These are phyloP conservation scores for Spiromastix sp. DNA, from an alignment of 2,329 filamentous ascomycete species.

Conservation along the genomic window DNA sequence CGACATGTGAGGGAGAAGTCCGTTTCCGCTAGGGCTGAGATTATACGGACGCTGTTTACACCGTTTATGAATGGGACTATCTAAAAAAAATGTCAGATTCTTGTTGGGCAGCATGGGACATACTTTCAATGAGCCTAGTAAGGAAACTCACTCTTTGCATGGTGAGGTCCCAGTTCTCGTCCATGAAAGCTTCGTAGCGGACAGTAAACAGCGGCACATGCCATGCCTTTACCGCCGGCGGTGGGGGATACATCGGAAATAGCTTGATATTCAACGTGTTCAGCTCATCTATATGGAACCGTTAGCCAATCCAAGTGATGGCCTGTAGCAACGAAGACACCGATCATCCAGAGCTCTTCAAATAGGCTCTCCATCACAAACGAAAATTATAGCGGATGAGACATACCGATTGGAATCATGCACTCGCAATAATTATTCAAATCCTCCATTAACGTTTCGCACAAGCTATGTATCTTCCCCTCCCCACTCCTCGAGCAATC, in stretches of 20 bases:
- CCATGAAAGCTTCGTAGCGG: constrained; percentile 40
- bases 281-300: constrained; percentile 58
- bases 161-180: constrained; percentile 46
- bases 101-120: not conserved
- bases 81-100: constrained; percentile 21
- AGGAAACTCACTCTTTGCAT: constrained; percentile 35
- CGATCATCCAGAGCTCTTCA: too few relatives aligned
- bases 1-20: constrained; percentile 78
- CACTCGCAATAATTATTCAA: constrained; percentile 96
- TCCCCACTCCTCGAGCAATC: constrained; percentile 36
- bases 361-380: too few relatives aligned
- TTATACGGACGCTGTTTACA: constrained; percentile 77
- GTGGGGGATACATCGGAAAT: constrained; percentile 70
- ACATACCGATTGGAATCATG: constrained; percentile 88
- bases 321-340: constrained; percentile 1
- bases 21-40: constrained; percentile 74
- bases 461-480: constrained; percentile 54
- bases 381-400: too few relatives aligned
- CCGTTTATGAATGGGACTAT: constrained; percentile 84
- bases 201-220: constrained; percentile 76
- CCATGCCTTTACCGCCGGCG: constrained; percentile 70
- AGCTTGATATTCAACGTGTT: constrained; percentile 96
- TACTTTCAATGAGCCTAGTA: constrained; percentile 4
- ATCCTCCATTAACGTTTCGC: constrained; percentile 83
- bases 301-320: too few relatives aligned